Evolutionary conservation across 1,284 basidiomycete genomes (phyloP).

Genomic region (Cryptococcus neoformans): DNA sequence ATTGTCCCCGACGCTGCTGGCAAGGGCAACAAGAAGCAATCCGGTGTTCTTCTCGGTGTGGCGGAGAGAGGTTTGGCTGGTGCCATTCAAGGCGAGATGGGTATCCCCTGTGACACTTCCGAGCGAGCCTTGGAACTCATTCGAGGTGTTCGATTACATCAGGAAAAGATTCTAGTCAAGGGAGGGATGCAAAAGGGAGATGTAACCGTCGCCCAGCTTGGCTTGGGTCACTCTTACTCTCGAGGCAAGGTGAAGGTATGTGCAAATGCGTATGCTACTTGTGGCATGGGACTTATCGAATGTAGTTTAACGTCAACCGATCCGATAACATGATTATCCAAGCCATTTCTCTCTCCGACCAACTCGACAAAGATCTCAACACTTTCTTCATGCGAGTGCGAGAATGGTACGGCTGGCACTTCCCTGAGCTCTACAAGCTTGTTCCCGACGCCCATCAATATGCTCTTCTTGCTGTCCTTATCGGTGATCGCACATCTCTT

Average conservation of each 20-base stretch:
- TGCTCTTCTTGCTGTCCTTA: conserved; percentile 80
- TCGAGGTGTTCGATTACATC: conserved; percentile 90
- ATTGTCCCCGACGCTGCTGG: conserved; percentile 64
- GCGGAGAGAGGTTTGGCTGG: conserved; percentile 75
- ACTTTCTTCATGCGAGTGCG: conserved; percentile 97
- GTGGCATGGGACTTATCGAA: background rate
- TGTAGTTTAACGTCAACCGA: conserved; percentile 93
- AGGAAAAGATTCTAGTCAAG: conserved; percentile 72
- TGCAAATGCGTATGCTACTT: background rate
- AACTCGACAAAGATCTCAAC: conserved; percentile 99
- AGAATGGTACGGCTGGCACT: conserved; percentile 99
- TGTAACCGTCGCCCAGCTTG: conserved; percentile 89
- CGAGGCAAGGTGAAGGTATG: conserved; percentile 86
- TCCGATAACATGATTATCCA: conserved; percentile 99
- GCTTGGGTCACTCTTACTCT: conserved; percentile 96
- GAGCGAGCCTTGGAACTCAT: conserved; percentile 84
- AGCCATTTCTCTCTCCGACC: conserved; percentile 96
- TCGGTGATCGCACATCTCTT: conserved; percentile 75
- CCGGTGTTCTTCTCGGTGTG: conserved; percentile 77
- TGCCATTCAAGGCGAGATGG: conserved; percentile 73
- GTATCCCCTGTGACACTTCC: conserved; percentile 82
- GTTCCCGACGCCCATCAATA: conserved; percentile 96
- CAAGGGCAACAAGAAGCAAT: conserved; percentile 62
- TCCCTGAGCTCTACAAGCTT: conserved; percentile 93
- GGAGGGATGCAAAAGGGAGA: conserved; percentile 76